Evolutionary conservation across 148 eudicot genomes (phyloP).

Genomic region (Vaccinium darrowii): DNA sequence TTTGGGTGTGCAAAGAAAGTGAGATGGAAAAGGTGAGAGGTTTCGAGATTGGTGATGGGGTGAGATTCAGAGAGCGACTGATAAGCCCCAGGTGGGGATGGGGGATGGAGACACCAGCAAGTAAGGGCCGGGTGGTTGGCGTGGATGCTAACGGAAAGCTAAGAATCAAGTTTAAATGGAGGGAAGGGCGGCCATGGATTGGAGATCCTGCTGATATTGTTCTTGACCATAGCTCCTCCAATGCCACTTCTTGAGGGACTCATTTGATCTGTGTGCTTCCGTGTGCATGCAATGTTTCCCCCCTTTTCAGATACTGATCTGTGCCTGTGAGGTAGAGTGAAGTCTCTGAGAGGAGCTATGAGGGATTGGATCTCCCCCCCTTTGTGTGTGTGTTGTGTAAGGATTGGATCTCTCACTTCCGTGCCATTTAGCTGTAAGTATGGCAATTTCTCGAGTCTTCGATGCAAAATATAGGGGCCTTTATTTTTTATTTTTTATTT

Average conservation of each 20-base stretch:
- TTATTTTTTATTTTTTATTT: not conserved
- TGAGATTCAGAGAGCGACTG: conserved; percentile 64
- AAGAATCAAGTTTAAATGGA: conserved; percentile 81
- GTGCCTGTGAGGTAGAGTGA: not conserved
- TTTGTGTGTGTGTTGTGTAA: not conserved
- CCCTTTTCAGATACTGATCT: not conserved
- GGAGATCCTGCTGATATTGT: conserved; percentile 92
- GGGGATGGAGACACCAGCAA: conserved; percentile 95
- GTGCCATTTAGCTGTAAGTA: not conserved
- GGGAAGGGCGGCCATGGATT: conserved; percentile 89
- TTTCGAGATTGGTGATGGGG: conserved; percentile 72
- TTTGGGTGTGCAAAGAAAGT: conserved; percentile 77
- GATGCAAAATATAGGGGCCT: conserved; percentile 2
- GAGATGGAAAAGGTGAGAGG: conserved; percentile 73
- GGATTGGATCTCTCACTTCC: not conserved
- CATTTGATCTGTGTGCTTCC: not conserved
- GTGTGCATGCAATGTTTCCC: not conserved
- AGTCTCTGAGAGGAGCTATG: not conserved
- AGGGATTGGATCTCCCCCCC: conserved; percentile 3
- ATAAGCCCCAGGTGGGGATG: conserved; percentile 88
- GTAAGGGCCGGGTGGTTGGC: conserved; percentile 82
- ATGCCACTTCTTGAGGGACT: conserved; percentile 12
- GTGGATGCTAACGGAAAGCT: conserved; percentile 90
- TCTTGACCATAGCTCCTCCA: conserved; percentile 44
- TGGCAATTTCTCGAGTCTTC: not conserved